Evolutionary conservation across 192 early-diverging fungal genomes (phyloP).

Genomic region (Coemansia sp.): DNA sequence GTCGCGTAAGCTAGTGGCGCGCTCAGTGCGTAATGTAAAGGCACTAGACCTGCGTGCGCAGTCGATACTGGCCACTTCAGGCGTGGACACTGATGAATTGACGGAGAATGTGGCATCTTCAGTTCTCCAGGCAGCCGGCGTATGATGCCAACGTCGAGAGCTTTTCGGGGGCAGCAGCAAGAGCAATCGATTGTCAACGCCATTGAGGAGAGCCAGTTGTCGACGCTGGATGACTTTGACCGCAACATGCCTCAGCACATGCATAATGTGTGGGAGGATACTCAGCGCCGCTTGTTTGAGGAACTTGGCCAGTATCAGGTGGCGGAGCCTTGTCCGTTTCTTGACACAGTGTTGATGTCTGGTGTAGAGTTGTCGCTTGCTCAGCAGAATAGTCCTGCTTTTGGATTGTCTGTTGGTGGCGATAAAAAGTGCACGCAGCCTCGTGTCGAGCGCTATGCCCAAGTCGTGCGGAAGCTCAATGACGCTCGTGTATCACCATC

Average conservation of each 20-base stretch:
- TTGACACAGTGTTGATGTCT: background rate
- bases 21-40: conserved; percentile 38
- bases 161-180: conserved; percentile 71
- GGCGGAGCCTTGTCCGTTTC: background rate
- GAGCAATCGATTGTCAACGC: conserved; percentile 76
- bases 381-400: background rate
- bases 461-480: conserved; percentile 40
- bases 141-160: conserved; percentile 84
- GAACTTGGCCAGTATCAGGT: conserved; percentile 74
- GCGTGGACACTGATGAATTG: conserved; percentile 76
- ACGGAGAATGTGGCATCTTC: conserved; percentile 63
- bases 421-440: conserved; percentile 18
- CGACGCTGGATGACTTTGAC: conserved; percentile 71
- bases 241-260: conserved; percentile 59
- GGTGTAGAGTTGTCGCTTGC: too few relatives aligned
- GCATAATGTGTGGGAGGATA: conserved; percentile 71
- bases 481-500: conserved; percentile 20
- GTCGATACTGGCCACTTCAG: conserved; percentile 75
- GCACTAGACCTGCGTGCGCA: conserved; percentile 55
- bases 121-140: conserved; percentile 66
- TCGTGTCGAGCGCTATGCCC: conserved; percentile 41
- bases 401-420: conserved; percentile 13
- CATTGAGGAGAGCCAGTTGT: conserved; percentile 67
- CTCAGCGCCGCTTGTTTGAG: conserved; percentile 75
- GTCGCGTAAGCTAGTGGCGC: conserved; percentile 70